These are phyloP conservation scores for Aspergillus tamarii DNA, from an alignment of 2,329 filamentous ascomycete genomes.

Conservation along the genomic window DNA sequence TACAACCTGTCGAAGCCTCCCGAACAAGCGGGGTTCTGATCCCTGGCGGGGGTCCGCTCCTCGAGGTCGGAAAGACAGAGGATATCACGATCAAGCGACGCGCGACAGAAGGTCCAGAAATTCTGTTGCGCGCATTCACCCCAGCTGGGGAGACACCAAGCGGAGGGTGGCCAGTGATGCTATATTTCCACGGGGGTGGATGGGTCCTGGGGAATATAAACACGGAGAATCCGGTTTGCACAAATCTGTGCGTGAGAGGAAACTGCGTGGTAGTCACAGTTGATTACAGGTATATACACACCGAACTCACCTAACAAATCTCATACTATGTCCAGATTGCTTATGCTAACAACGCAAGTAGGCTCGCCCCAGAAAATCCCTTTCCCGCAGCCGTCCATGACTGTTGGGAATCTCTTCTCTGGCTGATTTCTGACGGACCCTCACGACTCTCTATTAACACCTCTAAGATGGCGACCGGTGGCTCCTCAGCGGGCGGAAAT, in stretches of 20 bases:
- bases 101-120: conserved; percentile 52
- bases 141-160: conserved; percentile 49
- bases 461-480: conserved; percentile 51
- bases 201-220: conserved; percentile 63
- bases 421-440: conserved; percentile 44
- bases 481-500: conserved; percentile 58
- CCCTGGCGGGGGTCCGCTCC: conserved; percentile 54
- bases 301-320: background rate
- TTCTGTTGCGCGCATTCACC: conserved; percentile 56
- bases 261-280: conserved; percentile 59
- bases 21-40: conserved; percentile 56
- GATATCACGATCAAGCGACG: conserved; percentile 50
- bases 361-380: conserved; percentile 60
- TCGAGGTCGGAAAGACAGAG: conserved; percentile 52
- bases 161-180: conserved; percentile 58
- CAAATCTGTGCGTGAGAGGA: conserved; percentile 56
- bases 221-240: conserved; percentile 61
- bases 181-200: conserved; percentile 63
- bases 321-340: background rate
- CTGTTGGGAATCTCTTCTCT: conserved; percentile 59
- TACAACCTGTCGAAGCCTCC: conserved; percentile 57
- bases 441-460: conserved; percentile 46
- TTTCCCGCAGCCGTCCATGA: conserved; percentile 62
- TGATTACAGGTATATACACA: conserved; percentile 53
- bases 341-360: conserved; percentile 22